Conservation (phyloP, 2,329 filamentous ascomycete species). For the Aureobasidium melanogenum region DNA sequence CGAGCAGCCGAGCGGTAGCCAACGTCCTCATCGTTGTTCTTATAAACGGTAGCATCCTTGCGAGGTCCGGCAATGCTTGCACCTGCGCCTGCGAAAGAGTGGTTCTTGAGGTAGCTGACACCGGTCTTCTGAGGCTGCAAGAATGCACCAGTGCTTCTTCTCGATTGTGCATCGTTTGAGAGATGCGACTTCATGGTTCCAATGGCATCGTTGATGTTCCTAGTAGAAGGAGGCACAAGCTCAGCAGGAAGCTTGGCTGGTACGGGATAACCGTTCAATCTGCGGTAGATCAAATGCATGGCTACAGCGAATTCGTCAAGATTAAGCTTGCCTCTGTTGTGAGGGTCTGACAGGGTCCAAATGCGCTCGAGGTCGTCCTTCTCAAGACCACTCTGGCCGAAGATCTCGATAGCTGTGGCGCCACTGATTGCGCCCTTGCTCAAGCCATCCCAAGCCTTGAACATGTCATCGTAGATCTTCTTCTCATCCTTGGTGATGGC, state of each 20-base stretch:
- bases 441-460: slow-evolving; percentile 93
- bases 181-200: slow-evolving; percentile 87
- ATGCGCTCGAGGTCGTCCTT: slow-evolving; percentile 84
- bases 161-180: slow-evolving; percentile 76
- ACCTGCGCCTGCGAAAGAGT: slow-evolving; percentile 65
- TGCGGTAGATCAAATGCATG: slow-evolving; percentile 98
- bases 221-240: slow-evolving; percentile 85
- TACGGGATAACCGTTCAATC: slow-evolving; percentile 89
- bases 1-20: slow-evolving; percentile 89
- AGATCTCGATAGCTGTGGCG: slow-evolving; percentile 90
- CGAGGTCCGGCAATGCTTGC: slow-evolving; percentile 52
- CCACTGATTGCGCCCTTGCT: slow-evolving; percentile 87
- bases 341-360: slow-evolving; percentile 89
- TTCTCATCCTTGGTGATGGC: slow-evolving; percentile 98
- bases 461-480: slow-evolving; percentile 88
- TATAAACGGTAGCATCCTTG: slow-evolving; percentile 94
- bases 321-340: slow-evolving; percentile 88
- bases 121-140: slow-evolving; percentile 91
- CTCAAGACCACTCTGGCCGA: slow-evolving; percentile 88
- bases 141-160: slow-evolving; percentile 82
- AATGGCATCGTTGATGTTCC: slow-evolving; percentile 87
- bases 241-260: slow-evolving; percentile 82
- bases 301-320: slow-evolving; percentile 96
- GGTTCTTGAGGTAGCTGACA: slow-evolving; percentile 95
- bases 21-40: slow-evolving; percentile 83